Evolutionary conservation across 176 grass and related monocot species (phyloP).

Genomic region (Ananas comosus): DNA sequence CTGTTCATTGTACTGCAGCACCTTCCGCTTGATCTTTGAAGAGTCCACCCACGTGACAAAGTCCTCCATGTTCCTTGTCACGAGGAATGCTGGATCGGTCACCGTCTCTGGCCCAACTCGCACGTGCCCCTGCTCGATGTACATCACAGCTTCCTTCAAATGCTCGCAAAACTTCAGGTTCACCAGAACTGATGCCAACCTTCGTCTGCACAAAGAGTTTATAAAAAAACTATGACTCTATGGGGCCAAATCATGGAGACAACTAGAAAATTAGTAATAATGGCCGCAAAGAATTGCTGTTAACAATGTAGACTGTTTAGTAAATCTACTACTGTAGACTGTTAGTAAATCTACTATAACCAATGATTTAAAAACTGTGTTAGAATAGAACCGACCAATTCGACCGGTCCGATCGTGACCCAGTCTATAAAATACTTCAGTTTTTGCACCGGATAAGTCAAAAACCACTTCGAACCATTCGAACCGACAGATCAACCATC

Average conservation of each 20-base stretch:
- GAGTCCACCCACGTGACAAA: slow-evolving; percentile 90
- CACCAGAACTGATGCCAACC: slow-evolving; percentile 66
- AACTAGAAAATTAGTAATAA: background rate
- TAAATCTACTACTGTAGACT: no score
- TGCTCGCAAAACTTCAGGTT: slow-evolving; percentile 86
- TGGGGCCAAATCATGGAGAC: background rate
- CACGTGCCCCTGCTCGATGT: slow-evolving; percentile 77
- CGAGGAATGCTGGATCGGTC: slow-evolving; percentile 71
- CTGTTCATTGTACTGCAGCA: slow-evolving; percentile 51
- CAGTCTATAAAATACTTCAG: no score
- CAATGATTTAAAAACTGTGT: no score
- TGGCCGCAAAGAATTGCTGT: no score
- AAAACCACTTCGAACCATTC: no score
- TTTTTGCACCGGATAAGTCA: no score
- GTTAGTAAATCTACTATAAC: no score
- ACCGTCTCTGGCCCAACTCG: slow-evolving; percentile 67
- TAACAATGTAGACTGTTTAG: no score
- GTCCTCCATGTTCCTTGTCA: slow-evolving; percentile 95
- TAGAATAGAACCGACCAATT: no score
- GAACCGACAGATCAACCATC: no score
- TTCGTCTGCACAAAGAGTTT: slow-evolving; percentile 29
- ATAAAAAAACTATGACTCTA: background rate
- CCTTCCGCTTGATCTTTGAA: slow-evolving; percentile 69
- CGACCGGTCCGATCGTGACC: no score
- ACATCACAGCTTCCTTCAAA: slow-evolving; percentile 75